phyloP scores from a whole-genome alignment of 2,329 filamentous ascomycete genomes.

The Aschersonia sp. region DNA sequence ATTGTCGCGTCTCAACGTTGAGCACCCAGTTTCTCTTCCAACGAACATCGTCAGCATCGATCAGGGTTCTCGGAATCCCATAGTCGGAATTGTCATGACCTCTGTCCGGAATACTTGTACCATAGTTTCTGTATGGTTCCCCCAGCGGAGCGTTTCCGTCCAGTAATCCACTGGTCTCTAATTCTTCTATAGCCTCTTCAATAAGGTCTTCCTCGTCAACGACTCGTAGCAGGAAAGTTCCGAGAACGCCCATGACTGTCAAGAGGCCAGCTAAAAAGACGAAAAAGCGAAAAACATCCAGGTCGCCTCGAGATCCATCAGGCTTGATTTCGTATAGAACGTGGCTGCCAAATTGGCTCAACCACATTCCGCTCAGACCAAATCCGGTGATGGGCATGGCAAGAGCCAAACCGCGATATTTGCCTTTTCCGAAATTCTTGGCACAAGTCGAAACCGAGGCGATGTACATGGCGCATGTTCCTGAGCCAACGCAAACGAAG shows the following conservation, averaged over 20 bases:
- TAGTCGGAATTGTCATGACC: slow-evolving; percentile 9
- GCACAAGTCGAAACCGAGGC: slow-evolving; percentile 86
- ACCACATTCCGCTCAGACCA: slow-evolving; percentile 89
- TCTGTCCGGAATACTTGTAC: slow-evolving; percentile 36
- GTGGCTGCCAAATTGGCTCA: slow-evolving; percentile 73
- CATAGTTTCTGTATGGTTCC: slow-evolving; percentile 41
- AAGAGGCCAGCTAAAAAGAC: slow-evolving; percentile 67
- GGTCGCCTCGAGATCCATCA: slow-evolving; percentile 47
- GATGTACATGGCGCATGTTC: slow-evolving; percentile 80
- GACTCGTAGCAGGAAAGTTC: slow-evolving; percentile 59
- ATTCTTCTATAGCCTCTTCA: slow-evolving; percentile 74
- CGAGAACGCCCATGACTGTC: slow-evolving; percentile 54
- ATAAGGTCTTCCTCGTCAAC: slow-evolving; percentile 80
- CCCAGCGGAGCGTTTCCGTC: slow-evolving; percentile 61
- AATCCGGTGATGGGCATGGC: slow-evolving; percentile 86
- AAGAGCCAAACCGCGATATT: slow-evolving; percentile 75
- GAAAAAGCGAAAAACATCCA: slow-evolving; percentile 77
- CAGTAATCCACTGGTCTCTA: slow-evolving; percentile 78
- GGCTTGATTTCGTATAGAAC: slow-evolving; percentile 55
- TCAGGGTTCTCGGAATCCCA: slow-evolving; percentile 14
- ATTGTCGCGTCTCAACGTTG: slow-evolving; percentile 77
- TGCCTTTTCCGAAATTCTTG: slow-evolving; percentile 91
- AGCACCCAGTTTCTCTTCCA: slow-evolving; percentile 81
- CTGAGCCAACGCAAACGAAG: slow-evolving; percentile 71
- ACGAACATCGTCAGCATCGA: slow-evolving; percentile 32